Evolutionary conservation across 2,329 filamentous ascomycete genomes (phyloP).

Genomic region (Nothophoma quercina): DNA sequence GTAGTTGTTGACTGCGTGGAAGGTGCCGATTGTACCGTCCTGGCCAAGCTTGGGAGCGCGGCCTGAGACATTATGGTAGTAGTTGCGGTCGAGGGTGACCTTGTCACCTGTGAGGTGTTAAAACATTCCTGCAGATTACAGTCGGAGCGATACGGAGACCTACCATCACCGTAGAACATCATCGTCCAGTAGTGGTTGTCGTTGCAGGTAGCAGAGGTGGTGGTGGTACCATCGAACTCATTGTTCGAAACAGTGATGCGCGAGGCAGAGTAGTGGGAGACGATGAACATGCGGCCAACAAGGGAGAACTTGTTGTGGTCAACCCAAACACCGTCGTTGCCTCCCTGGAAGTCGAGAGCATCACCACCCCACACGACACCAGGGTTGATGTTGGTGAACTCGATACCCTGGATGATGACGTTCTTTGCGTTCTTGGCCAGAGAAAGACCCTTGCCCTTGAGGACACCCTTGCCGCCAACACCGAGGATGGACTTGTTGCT

Average conservation of each 20-base stretch:
- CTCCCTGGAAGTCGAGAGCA: constrained; percentile 46
- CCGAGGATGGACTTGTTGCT: constrained; percentile 55
- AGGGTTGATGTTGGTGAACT: constrained; percentile 49
- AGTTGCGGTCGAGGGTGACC: constrained; percentile 56
- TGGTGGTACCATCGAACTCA: constrained; percentile 55
- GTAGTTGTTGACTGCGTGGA: constrained; percentile 41
- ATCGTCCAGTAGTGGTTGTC: constrained; percentile 58
- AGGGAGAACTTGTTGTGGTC: constrained; percentile 53
- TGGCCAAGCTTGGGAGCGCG: constrained; percentile 55
- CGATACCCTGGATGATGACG: constrained; percentile 52
- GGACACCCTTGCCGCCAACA: constrained; percentile 48
- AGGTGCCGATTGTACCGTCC: constrained; percentile 34
- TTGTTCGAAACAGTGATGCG: constrained; percentile 58
- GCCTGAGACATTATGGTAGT: constrained; percentile 55
- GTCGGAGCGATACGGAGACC: not conserved
- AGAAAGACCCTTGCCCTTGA: constrained; percentile 54
- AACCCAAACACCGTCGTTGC: constrained; percentile 48
- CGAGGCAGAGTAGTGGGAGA: constrained; percentile 44
- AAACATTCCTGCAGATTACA: not conserved
- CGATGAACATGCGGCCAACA: constrained; percentile 56
- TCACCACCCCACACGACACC: constrained; percentile 52
- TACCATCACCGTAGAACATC: constrained; percentile 42
- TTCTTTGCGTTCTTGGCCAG: constrained; percentile 45
- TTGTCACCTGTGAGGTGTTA: constrained; percentile 41
- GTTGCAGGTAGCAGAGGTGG: constrained; percentile 55